phyloP scores from a whole-genome alignment of 2,329 filamentous ascomycete genomes.

The Exophiala sp. region DNA sequence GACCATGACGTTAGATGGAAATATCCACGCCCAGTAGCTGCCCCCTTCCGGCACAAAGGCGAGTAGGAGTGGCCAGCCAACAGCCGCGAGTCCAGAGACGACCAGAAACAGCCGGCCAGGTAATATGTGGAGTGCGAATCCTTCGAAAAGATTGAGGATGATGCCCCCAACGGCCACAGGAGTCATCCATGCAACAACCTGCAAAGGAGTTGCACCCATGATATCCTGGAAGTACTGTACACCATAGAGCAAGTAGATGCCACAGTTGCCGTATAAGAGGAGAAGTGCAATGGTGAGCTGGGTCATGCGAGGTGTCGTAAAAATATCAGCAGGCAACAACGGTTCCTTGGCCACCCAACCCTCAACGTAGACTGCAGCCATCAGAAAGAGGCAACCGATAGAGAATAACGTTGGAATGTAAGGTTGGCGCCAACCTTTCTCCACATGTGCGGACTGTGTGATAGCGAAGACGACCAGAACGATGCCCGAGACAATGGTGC shows the following conservation, averaged over 20 bases:
- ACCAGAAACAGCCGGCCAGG: constrained; percentile 61
- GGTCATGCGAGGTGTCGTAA: constrained; percentile 65
- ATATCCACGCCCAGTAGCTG: constrained; percentile 70
- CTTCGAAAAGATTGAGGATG: constrained; percentile 60
- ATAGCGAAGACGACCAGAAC: constrained; percentile 71
- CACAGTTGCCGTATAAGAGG: constrained; percentile 65
- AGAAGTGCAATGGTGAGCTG: constrained; percentile 60
- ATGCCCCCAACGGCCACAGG: constrained; percentile 68
- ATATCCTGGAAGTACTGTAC: constrained; percentile 66
- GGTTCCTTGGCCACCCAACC: constrained; percentile 66
- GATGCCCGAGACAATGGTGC: constrained; percentile 61
- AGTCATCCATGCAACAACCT: constrained; percentile 65
- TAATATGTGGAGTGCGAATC: constrained; percentile 64
- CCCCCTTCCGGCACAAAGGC: constrained; percentile 58
- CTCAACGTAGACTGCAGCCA: constrained; percentile 65
- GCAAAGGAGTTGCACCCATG: constrained; percentile 57
- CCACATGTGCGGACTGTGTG: constrained; percentile 67
- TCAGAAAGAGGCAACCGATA: constrained; percentile 59
- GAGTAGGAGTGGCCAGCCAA: constrained; percentile 60
- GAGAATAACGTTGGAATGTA: constrained; percentile 67
- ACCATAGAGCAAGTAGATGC: constrained; percentile 66
- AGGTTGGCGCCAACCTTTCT: constrained; percentile 67
- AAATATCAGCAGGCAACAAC: constrained; percentile 66
- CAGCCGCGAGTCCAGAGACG: constrained; percentile 58
- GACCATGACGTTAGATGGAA: constrained; percentile 59